Evolutionary conservation across 768 basidiomycete genomes (phyloP).

Genomic region (Royoungia palumana): DNA sequence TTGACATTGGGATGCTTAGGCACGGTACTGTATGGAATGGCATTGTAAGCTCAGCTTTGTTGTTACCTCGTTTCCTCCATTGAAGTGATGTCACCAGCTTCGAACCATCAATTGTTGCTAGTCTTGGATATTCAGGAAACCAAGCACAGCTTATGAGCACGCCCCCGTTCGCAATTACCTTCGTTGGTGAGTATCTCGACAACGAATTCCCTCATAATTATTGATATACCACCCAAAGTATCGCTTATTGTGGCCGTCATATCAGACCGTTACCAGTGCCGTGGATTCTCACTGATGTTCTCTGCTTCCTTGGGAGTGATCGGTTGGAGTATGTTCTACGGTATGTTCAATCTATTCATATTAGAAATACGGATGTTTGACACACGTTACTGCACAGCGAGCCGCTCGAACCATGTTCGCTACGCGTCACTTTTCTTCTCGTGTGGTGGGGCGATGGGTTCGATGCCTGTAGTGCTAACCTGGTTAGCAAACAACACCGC

Average conservation of each 20-base stretch:
- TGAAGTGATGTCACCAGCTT: constrained; percentile 48
- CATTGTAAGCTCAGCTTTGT: constrained; percentile 19
- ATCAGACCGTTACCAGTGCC: constrained; percentile 51
- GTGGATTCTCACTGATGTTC: constrained; percentile 46
- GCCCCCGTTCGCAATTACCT: constrained; percentile 49
- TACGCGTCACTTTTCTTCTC: constrained; percentile 60
- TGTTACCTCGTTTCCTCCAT: constrained; percentile 36
- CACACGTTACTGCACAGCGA: constrained; percentile 4
- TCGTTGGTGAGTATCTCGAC: constrained; percentile 36
- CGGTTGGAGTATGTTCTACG: constrained; percentile 2
- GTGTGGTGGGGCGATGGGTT: constrained; percentile 47
- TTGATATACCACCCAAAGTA: constrained; percentile 24
- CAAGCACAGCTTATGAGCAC: constrained; percentile 62
- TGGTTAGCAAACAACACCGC: constrained; percentile 63
- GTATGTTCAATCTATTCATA: background rate
- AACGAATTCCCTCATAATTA: background rate
- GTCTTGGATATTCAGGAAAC: constrained; percentile 54
- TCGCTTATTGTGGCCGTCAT: constrained; percentile 41
- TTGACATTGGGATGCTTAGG: constrained; percentile 14
- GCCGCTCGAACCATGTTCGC: constrained; percentile 37
- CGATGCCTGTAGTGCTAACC: constrained; percentile 50
- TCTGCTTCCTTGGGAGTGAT: constrained; percentile 42
- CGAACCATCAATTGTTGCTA: constrained; percentile 64
- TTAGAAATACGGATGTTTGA: background rate
- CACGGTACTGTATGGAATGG: constrained; percentile 12